A percentile compares a stretch with the other conserved stretches of the same genome.
Evolutionary conservation across 1,284 basidiomycete species (phyloP).

Genomic region (Calocybe gambosa): DNA sequence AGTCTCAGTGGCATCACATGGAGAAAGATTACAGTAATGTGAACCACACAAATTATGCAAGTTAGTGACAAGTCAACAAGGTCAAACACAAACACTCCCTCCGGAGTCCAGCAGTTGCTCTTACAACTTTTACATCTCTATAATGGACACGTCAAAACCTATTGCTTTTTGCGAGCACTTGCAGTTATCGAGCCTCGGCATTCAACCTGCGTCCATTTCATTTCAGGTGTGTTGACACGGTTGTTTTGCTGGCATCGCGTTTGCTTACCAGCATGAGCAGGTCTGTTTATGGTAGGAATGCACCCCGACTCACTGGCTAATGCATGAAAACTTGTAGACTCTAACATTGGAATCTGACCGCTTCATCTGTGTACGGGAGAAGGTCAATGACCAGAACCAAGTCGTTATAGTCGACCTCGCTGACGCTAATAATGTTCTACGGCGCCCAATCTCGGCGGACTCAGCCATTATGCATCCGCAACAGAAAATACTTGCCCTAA

Average conservation of each 20-base stretch:
- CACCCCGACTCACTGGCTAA: conserved; percentile 1
- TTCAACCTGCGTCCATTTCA: conserved; percentile 95
- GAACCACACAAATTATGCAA: too few species aligned
- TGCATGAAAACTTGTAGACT: conserved; percentile 40
- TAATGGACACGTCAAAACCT: conserved; percentile 55
- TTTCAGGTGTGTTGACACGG: conserved; percentile 74
- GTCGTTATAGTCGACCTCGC: conserved; percentile 96
- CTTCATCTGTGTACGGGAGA: conserved; percentile 92
- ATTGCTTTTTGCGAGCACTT: conserved; percentile 82
- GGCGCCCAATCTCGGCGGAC: conserved; percentile 95
- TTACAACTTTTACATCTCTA: conserved; percentile 27
- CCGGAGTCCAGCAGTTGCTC: conserved; percentile 8
- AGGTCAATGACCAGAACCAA: conserved; percentile 87
- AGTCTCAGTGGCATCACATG: too few species aligned
- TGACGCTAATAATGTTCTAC: conserved; percentile 93
- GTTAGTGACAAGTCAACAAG: conserved; percentile 9
- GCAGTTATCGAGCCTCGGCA: conserved; percentile 92
- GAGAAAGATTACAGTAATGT: too few species aligned
- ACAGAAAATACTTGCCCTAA: conserved; percentile 96
- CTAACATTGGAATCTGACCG: conserved; percentile 95
- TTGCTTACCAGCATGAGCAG: conserved; percentile 24
- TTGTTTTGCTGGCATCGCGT: conserved; percentile 27
- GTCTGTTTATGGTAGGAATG: conserved; percentile 20
- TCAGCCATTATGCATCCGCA: conserved; percentile 98
- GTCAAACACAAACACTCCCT: conserved; percentile 12